These are phyloP conservation scores for Podosphaera leucotricha DNA, from an alignment of 2,329 filamentous ascomycete genomes.

Conservation along the genomic window DNA sequence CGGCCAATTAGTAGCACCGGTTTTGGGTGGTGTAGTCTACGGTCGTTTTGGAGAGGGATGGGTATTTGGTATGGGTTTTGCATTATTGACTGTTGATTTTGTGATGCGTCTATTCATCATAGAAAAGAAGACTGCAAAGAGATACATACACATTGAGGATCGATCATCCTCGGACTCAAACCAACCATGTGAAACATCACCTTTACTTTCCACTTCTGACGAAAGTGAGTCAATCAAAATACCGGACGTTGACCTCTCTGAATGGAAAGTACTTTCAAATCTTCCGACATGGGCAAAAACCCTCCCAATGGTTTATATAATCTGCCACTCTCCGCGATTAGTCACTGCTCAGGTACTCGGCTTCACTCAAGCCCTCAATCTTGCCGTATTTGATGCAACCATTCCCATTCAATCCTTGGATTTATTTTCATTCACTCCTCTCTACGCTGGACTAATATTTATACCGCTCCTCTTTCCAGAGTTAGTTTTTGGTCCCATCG, in stretches of 20 bases:
- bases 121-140: conserved; percentile 33
- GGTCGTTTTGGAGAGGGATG: conserved; percentile 31
- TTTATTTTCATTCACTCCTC: conserved; percentile 18
- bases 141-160: conserved; percentile 13
- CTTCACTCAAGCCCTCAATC: conserved; percentile 21
- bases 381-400: conserved; percentile 19
- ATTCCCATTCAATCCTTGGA: conserved; percentile 17
- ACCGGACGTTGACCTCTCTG: neutral
- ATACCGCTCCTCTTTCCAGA: conserved; percentile 18
- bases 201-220: neutral
- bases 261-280: conserved; percentile 21
- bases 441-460: conserved; percentile 18
- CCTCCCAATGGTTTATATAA: conserved; percentile 24
- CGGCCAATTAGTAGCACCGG: conserved; percentile 30
- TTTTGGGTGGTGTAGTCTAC: conserved; percentile 36
- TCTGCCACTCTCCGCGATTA: conserved; percentile 19
- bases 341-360: conserved; percentile 19
- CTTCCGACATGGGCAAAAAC: conserved; percentile 18
- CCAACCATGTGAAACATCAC: conserved; percentile 7
- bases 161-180: too few species aligned
- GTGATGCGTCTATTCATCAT: conserved; percentile 33
- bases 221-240: too few species aligned
- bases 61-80: conserved; percentile 32
- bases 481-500: conserved; percentile 16
- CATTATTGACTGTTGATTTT: conserved; percentile 31